Base-by-base conservation (phyloP, 257 asterid genomes). In the Gynochthodes officinalis region DNA sequence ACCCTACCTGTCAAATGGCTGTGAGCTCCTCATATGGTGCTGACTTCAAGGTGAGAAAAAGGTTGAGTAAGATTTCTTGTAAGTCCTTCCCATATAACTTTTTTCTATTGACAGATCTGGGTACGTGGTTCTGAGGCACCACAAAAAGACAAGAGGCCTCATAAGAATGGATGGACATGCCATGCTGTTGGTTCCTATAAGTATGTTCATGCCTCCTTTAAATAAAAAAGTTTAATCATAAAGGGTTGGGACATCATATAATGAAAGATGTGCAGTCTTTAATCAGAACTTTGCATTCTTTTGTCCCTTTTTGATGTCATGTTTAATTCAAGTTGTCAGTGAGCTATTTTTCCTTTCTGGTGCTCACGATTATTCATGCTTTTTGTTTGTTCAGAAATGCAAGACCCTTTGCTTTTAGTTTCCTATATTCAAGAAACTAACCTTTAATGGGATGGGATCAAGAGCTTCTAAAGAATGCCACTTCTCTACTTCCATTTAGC, bases 161-260 rank as follows among this genome's bases (percentile, higher is more conserved):
- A 84, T 79, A 87, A 76, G 61, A 65, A 75, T 80, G 94, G 98
- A 68, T 95, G 99, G 99, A 83, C 84, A 64, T 92, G 99, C 81
- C 98, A 92, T 82, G 90, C 98, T 73, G 90, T 92, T 83, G 98
- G 97, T 78, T 95, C 99, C 74, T 95, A 95, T 85, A 95, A 90
- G 99, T 94, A 94, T 44, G 80, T 30, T n/a, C 35, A 62, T 72
- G 19, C 65, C 66, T 43, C 32, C 33, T 30, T 61, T n/a, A 8
- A 18, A 21, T 57, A 23, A 3, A 28, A 57, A n/a, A n/a, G n/a
- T n/a, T 18, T 70, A 16, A 7, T 28, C 59, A 25, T 39, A 21
- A 60, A 32, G 61, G 61, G 50, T 61, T 35, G 28, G 58, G 39
- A 32, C 46, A 2, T 67, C 44, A 11, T 32, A 6, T 32, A 1